Conservation (phyloP, 2,329 filamentous ascomycete genomes). For the Phialophora tarda region DNA sequence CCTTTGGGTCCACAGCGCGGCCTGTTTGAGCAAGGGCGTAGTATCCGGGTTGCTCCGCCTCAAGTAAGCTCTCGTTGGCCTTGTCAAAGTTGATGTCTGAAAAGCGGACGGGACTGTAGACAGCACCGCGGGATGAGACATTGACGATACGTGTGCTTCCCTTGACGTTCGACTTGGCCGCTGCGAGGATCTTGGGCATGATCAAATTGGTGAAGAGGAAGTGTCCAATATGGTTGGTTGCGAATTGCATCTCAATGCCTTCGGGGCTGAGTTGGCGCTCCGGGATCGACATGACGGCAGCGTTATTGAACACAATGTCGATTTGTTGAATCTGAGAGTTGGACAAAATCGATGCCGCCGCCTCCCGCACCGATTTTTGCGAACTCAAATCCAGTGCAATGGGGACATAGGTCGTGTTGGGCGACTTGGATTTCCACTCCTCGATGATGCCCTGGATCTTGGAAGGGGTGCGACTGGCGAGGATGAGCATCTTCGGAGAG, state of each 20-base stretch:
- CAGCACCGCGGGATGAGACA: slow-evolving; percentile 33
- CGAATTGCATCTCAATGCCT: slow-evolving; percentile 49
- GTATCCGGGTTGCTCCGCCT: slow-evolving; percentile 28
- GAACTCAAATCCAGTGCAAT: slow-evolving; percentile 47
- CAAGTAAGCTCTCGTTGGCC: slow-evolving; percentile 32
- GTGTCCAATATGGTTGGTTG: slow-evolving; percentile 49
- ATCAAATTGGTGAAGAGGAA: slow-evolving; percentile 52
- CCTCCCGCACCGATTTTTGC: slow-evolving; percentile 42
- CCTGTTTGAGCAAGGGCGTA: background rate
- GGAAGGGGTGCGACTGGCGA: slow-evolving; percentile 31
- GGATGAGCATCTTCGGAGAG: slow-evolving; percentile 29
- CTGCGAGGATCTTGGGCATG: slow-evolving; percentile 45
- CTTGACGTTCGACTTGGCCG: slow-evolving; percentile 30
- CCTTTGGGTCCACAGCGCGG: slow-evolving; percentile 5
- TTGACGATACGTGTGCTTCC: slow-evolving; percentile 42
- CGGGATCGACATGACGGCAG: slow-evolving; percentile 48
- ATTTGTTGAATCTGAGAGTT: slow-evolving; percentile 41
- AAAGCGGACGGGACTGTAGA: slow-evolving; percentile 39
- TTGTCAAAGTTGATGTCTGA: slow-evolving; percentile 46
- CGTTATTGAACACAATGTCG: slow-evolving; percentile 51
- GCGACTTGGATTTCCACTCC: slow-evolving; percentile 22
- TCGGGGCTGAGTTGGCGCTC: slow-evolving; percentile 41
- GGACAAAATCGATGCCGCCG: slow-evolving; percentile 43
- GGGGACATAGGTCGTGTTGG: slow-evolving; percentile 38
- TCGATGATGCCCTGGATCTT: slow-evolving; percentile 34